Evolutionary conservation across 257 asterid genomes (phyloP).

Genomic region (Ajuga chamaepitys): DNA sequence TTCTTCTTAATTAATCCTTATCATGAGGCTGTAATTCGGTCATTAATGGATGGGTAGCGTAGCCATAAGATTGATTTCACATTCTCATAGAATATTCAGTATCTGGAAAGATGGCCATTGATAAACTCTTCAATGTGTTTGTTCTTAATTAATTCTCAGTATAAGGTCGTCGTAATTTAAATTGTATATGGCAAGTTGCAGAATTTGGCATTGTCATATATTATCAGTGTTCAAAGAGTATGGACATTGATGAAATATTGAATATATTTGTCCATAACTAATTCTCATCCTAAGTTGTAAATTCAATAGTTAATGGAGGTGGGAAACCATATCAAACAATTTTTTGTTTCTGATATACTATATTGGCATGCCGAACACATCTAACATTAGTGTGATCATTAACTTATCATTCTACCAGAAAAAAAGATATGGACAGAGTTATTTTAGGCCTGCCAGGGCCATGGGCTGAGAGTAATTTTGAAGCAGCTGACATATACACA

Average conservation of each 20-base stretch:
- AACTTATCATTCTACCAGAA: slow-evolving; percentile 4
- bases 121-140: not conserved
- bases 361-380: not conserved
- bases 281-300: not conserved
- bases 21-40: not conserved
- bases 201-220: not conserved
- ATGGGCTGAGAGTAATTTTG: slow-evolving; percentile 75
- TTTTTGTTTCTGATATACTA: not conserved
- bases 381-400: not conserved
- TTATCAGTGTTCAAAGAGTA: not conserved
- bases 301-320: not conserved
- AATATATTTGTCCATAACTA: not conserved
- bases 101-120: not conserved
- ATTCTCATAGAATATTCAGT: not conserved
- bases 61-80: not conserved
- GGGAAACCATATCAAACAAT: not conserved
- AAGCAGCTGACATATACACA: slow-evolving; percentile 82
- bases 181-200: not conserved
- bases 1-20: not conserved
- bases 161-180: not conserved
- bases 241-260: not conserved
- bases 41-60: not conserved
- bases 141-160: not conserved
- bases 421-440: slow-evolving; percentile 50
- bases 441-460: slow-evolving; percentile 81